Conservation (phyloP, 441 rosid genomes). For the Iberis amara region DNA sequence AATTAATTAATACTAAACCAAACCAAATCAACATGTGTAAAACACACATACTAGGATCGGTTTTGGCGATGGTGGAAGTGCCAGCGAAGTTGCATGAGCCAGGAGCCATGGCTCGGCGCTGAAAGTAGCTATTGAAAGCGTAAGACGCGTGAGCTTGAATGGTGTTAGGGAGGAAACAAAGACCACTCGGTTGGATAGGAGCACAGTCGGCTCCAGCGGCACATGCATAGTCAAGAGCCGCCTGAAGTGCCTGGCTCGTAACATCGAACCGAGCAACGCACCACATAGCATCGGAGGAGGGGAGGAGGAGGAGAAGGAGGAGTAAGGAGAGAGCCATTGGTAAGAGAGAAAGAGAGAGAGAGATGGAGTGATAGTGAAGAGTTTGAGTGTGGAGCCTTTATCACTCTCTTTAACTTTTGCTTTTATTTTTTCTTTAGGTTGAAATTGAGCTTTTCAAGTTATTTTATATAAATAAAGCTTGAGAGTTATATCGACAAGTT, state of each 20-base stretch:
- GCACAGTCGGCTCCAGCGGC: constrained; percentile 72
- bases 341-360: constrained; percentile 34
- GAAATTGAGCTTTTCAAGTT: no score
- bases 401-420: constrained; percentile 23
- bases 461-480: no score
- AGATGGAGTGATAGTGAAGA: constrained; percentile 29
- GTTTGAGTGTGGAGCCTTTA: constrained; percentile 25
- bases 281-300: constrained; percentile 43
- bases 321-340: constrained; percentile 27
- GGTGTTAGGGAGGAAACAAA: constrained; percentile 75
- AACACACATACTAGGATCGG: constrained; percentile 68
- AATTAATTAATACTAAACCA: background rate
- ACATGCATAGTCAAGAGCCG: constrained; percentile 75
- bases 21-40: background rate
- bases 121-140: constrained; percentile 83
- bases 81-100: constrained; percentile 84
- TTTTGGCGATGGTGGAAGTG: constrained; percentile 62
- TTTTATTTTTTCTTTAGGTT: constrained; percentile 3
- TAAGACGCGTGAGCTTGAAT: constrained; percentile 80
- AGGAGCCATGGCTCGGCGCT: constrained; percentile 63
- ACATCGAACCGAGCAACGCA: constrained; percentile 85
- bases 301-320: constrained; percentile 17
- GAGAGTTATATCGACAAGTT: no score
- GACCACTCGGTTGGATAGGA: constrained; percentile 50
- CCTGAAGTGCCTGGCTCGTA: constrained; percentile 51